Base-by-base conservation (phyloP, 441 rosid genomes). In the Gossypium trilobum region DNA sequence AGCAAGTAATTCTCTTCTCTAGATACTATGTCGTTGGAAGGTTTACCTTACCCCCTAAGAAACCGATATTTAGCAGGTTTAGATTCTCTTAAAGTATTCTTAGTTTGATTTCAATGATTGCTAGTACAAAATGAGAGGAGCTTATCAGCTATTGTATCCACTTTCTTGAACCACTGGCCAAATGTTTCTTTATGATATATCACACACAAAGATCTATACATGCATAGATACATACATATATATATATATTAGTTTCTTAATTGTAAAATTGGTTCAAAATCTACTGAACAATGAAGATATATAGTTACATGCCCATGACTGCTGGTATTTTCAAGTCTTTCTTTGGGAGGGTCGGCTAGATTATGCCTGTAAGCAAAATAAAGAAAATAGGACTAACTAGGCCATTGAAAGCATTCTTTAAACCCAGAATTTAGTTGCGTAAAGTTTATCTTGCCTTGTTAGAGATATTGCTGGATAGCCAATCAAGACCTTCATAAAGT, bases 401-500 rank as follows among this genome's bases (percentile, higher is more conserved):
- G 54, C 23, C 33, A 4, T 11, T 42, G 16, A 20, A 20, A 20
- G 14, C 13, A 19, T 16, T 1, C 29, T n/a, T 11, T 58, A 23
- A 57, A 57, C 19, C 55, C 0, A 36, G 3, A 44, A 16, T 50
- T 50, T 1, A 44, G 36, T 20, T 39, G 0, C 16, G 8, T 25
- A 29, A 10, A 65, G 23, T 2, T 74, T 56, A 69, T 63, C 78
- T 74, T 83, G 78, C 86, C 87, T 86, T 83, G 80, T 27, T 63
- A 31, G 83, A 77, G 73, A 85, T 79, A 77, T 82, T 85, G 85
- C 85, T 84, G 16, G 89, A 87, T 1, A 87, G 79, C 89, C 89
- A 85, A 65, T 88, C 93, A 14, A 88, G 87, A 42, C 89, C 89
- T 79, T 87, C 88, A 46, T 87, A 88, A 10, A 88, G 91, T 68